Evolutionary conservation across 768 basidiomycete genomes (phyloP).

Genomic region (Termitomyces sp.): DNA sequence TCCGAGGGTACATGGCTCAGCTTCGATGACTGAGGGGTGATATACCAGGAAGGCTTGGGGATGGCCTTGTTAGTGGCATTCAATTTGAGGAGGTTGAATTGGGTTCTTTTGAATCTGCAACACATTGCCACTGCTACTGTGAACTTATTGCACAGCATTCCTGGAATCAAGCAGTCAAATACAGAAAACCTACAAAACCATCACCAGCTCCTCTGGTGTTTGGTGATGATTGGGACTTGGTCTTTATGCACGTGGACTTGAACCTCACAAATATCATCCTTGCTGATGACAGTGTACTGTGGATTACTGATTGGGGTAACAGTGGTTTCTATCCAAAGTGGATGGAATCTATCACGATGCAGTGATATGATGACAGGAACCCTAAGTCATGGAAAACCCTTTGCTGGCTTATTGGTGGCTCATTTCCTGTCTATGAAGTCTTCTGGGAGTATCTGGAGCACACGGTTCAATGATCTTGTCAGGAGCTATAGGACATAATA

Average conservation of each 20-base stretch:
- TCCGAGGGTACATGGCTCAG: constrained; percentile 19
- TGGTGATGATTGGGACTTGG: constrained; percentile 13
- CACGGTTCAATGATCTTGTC: not conserved
- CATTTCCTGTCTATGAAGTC: not conserved
- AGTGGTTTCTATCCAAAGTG: constrained; percentile 27
- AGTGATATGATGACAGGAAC: not conserved
- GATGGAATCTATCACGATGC: constrained; percentile 20
- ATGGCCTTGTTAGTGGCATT: constrained; percentile 1
- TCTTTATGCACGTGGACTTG: constrained; percentile 27
- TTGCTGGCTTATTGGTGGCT: constrained; percentile 4
- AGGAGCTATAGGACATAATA: no score
- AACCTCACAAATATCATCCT: constrained; percentile 25
- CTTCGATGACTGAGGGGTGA: constrained; percentile 17
- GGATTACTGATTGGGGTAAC: constrained; percentile 29
- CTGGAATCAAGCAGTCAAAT: not conserved
- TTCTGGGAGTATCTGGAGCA: constrained; percentile 1
- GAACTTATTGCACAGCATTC: not conserved
- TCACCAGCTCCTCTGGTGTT: not conserved
- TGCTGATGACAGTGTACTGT: constrained; percentile 23
- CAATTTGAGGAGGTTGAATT: not conserved
- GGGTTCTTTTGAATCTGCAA: constrained; percentile 6
- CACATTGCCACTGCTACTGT: not conserved
- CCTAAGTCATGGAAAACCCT: not conserved
- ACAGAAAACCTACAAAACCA: not conserved
- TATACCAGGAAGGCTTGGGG: constrained; percentile 1